Base-by-base conservation (phyloP, 2,329 filamentous ascomycete species). In the Beauveria pseudobassiana region DNA sequence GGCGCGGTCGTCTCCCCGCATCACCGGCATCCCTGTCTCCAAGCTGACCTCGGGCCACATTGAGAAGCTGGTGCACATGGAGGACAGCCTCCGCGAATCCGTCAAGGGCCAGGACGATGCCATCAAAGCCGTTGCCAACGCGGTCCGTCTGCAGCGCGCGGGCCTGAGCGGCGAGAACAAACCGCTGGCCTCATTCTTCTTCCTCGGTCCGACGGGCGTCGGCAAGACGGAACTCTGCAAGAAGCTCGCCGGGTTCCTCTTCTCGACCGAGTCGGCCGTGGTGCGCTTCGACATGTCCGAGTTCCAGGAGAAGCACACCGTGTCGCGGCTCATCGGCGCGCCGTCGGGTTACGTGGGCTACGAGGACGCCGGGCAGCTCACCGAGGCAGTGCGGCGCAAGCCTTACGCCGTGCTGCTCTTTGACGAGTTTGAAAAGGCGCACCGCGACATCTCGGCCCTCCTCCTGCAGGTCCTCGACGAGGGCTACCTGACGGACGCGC, bases 151-250 rank as follows among this genome's bases (percentile, higher is more conserved):
- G 80, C 95, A 98, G 74, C 85, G 95, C 65, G 95, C 95, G 9
- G 95, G 95, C 1, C 80, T 98, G 9, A 96, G 89, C 63, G 92
- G 92, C 40, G 91, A 97, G 69, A 96, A 97, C 73, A 83, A 92
- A 0, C 95, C 95, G 0, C 81, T 96, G 6, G 95, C 93, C 0
- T 96, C 90, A 0, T 97, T 98, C 78, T 97, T 98, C 88, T 97
- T 98, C 83, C 83, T 98, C 3, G 95, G 95, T 0, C 95, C 95
- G 5, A 98, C 95, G 0, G 95, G 95, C 71, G 93, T 97, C 20
- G 95, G 95, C 62, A 99, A 98, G 79, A 99, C 95, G 3, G 93
- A 98, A 72, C 85, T 98, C 1, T 96, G 93, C 81, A 98, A 98
- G 80, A 93, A 96, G 73, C 87, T 99, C 68, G 95, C 95, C 1